Evolutionary conservation across 768 basidiomycete species (phyloP), one percentile per base, ranked within the genome.

Genomic region (Tylopilus sp.): DNA sequence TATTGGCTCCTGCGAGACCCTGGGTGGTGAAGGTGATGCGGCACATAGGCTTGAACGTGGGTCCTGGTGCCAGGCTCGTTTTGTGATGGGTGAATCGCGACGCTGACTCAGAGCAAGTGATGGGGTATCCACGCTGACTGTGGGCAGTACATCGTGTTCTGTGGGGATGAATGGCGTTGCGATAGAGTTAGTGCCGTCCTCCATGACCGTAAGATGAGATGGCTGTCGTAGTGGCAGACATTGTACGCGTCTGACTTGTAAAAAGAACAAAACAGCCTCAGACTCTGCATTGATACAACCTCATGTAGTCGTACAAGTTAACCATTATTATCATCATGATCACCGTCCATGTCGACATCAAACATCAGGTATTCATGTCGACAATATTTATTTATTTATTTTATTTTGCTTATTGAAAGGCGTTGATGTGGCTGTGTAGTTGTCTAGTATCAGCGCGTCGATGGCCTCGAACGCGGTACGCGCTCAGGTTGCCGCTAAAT

Each of bases 391-490:
- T 26, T 26, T 26, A 9, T 28, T 28, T 28, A 2, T 28, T 28
- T 7, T 10, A 10, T n/a, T n/a, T n/a, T n/a, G n/a, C n/a, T n/a
- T n/a, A n/a, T n/a, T n/a, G n/a, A n/a, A n/a, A n/a, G n/a, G 30
- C 9, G 30, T 31, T 10, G 17, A n/a, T 28, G 65, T 67, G 60
- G 65, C 63, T 63, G 57, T 65, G 54, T 25, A 12, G 7, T 0
- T 8, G n/a, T 28, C 20, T 33, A 7, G 20, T 20, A 18, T 21
- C 39, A 12, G n/a, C 12, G 12, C 22, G 18, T 47, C 25, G 39
- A 84, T 82, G 83, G 77, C 79, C 17, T 82, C 82, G 5, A 75
- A 79, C 50, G 83, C 83, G 22, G 70, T 86, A n/a, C 77, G 78
- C 41, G 75, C 78, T 1, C 84, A 86, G 62, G 82, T 86, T 9